Base-by-base conservation (phyloP, 129 eudicot genomes). In the Cynara cardunculus region DNA sequence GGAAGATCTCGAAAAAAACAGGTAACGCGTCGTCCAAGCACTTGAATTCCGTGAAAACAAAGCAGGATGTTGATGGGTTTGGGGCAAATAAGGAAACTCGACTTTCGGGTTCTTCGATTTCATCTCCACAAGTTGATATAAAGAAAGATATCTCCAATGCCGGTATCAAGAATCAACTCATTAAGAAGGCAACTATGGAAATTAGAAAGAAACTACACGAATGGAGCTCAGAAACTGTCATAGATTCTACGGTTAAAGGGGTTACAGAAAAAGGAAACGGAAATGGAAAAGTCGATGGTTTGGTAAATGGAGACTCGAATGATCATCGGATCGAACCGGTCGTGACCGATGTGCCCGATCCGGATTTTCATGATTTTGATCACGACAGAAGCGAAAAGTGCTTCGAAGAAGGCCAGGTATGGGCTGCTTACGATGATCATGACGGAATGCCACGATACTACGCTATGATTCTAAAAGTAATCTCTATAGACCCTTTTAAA, bases 401-500 rank as follows among this genome's bases (percentile, higher is more conserved):
- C 83, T 94, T 91, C 69, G 75, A 82, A 37, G 87, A 89, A 67
- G 87, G 87, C 39, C 88, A 94, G 72, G 91, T 91, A 2, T 91
- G 98, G 97, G 97, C 93, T 30, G 90, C 84, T 31, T 94, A 91
- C 77, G 92, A 87, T 77, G 87, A 88, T 70, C 86, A 72, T 76
- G 97, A 94, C 79, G 98, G 93, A 72, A 91, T 94, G 98, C 98
- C 98, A 14, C 86, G 98, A 8, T 69, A 71, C 61, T 94, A 91
- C 86, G 97, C 90, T 41, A 78, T 91, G 88, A 85, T 94, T 71
- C 89, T 78, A 3, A 70, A 69, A 7, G 89, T 94, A 35, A 69
- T 91, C 31, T 88, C 97, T 69, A 4, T 75, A 16, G 66, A 88
- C 72, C 98, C 97, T 2, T 91, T 94, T 80, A 85, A 83, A 89